phyloP scores from a whole-genome alignment of 108 stramenopile species.

The Conticribra weissflogii region DNA sequence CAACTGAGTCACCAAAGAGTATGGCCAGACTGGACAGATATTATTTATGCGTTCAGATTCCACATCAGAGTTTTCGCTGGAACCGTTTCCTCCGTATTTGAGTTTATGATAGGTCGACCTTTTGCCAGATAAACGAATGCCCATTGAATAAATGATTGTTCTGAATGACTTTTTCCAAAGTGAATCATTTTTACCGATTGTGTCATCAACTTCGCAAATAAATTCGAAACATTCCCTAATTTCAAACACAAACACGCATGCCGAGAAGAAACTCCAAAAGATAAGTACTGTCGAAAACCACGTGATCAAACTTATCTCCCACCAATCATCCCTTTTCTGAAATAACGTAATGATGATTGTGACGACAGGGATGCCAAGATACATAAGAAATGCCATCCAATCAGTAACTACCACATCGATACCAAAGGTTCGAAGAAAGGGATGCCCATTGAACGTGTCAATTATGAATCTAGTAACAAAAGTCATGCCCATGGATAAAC shows the following conservation, averaged over 20 bases:
- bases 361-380: conserved; percentile 36
- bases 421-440: conserved; percentile 40
- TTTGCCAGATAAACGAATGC: conserved; percentile 12
- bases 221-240: conserved; percentile 25
- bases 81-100: too few species aligned
- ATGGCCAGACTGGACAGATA: too few species aligned
- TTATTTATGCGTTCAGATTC: too few species aligned
- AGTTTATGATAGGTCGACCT: conserved; percentile 1
- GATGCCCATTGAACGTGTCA: conserved; percentile 45
- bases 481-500: conserved; percentile 38
- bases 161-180: conserved; percentile 8
- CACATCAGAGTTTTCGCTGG: too few species aligned
- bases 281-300: conserved; percentile 45
- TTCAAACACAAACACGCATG: conserved; percentile 36
- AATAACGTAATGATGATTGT: conserved; percentile 34
- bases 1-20: too few species aligned
- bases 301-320: conserved; percentile 35
- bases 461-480: conserved; percentile 34
- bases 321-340: conserved; percentile 21
- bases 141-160: conserved; percentile 7
- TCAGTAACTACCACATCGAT: conserved; percentile 41
- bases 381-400: conserved; percentile 48
- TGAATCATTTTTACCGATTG: neutral
- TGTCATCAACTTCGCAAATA: conserved; percentile 8
- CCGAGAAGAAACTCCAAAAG: conserved; percentile 39